phyloP scores from a whole-genome alignment of 768 basidiomycete species.

The Xerocomus brunneocitrinus region DNA sequence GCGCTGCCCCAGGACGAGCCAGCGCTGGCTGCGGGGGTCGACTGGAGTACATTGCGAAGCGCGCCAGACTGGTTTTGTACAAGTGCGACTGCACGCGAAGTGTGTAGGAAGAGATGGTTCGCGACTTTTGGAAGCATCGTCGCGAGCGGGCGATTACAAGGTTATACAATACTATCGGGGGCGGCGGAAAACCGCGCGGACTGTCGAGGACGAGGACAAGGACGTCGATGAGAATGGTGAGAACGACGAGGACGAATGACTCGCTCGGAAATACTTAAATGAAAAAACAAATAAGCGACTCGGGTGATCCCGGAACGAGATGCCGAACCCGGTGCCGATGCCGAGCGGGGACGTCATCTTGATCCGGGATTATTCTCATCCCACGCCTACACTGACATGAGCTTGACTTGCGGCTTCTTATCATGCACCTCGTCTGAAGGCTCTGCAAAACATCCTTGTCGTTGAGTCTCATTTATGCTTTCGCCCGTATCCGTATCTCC shows the following conservation, averaged over 20 bases:
- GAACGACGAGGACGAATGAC: slow-evolving; percentile 4
- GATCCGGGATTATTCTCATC: too few relatives aligned
- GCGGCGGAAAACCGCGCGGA: neutral
- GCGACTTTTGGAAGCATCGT: slow-evolving; percentile 81
- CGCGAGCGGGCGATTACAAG: neutral
- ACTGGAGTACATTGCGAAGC: slow-evolving; percentile 73
- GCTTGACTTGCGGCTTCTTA: too few relatives aligned
- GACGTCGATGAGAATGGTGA: slow-evolving; percentile 2
- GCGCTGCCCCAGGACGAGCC: slow-evolving; percentile 52
- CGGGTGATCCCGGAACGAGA: slow-evolving; percentile 20
- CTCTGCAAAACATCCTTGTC: too few relatives aligned
- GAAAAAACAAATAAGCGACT: slow-evolving; percentile 13
- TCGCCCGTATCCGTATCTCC: too few relatives aligned
- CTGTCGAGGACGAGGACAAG: neutral
- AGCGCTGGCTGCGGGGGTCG: slow-evolving; percentile 41
- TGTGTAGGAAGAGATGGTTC: slow-evolving; percentile 71
- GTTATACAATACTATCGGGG: neutral
- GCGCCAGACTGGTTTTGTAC: slow-evolving; percentile 69
- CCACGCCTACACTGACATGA: too few relatives aligned
- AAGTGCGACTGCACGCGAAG: slow-evolving; percentile 69
- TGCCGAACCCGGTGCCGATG: neutral
- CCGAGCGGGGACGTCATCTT: neutral
- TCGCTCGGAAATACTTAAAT: neutral
- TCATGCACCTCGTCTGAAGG: too few relatives aligned
- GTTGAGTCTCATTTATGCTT: too few relatives aligned